These are phyloP conservation scores for Cryphonectria radicalis DNA, from an alignment of 2,329 filamentous ascomycete species.

Conservation along the genomic window DNA sequence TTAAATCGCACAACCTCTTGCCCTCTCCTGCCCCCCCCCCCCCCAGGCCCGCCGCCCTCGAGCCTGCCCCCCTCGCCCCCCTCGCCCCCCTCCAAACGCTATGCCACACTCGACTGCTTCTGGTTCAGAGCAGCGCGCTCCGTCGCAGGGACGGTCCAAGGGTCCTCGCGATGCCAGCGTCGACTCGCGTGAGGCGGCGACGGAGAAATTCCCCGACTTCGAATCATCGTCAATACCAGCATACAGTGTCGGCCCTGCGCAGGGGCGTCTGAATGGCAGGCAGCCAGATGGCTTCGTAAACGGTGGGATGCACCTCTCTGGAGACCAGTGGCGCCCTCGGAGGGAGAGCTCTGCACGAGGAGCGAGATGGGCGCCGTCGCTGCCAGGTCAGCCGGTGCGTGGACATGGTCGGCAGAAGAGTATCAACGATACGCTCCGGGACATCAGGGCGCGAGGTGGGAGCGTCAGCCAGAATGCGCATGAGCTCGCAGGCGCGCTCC, in stretches of 20 bases:
- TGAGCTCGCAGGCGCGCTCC: conserved; percentile 88
- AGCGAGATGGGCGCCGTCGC: conserved; percentile 37
- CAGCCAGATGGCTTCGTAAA: conserved; percentile 37
- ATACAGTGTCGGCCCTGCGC: conserved; percentile 1
- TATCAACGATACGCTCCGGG: conserved; percentile 83
- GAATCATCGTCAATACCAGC: conserved; percentile 40
- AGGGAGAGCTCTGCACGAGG: conserved; percentile 49
- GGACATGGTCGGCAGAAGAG: conserved; percentile 80
- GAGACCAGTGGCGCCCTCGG: conserved; percentile 65
- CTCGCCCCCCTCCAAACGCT: conserved; percentile 9
- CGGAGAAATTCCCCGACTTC: conserved; percentile 63
- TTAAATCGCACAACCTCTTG: conserved; percentile 22
- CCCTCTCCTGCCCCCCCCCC: conserved; percentile 8
- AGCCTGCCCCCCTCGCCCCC: conserved; percentile 25
- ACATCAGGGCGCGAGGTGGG: conserved; percentile 76
- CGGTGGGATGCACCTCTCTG: conserved; percentile 35
- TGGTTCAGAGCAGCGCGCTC: conserved; percentile 39
- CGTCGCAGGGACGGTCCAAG: conserved; percentile 41
- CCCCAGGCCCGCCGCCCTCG: conserved; percentile 1
- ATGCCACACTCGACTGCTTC: conserved; percentile 48
- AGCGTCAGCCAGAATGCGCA: conserved; percentile 93
- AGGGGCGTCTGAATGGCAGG: conserved; percentile 26
- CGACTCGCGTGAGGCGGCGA: conserved; percentile 42
- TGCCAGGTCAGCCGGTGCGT: conserved; percentile 30
- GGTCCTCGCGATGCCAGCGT: conserved; percentile 34